phyloP scores from a whole-genome alignment of 352 stramenopile species.

The Chrysophaeum taylorii region DNA sequence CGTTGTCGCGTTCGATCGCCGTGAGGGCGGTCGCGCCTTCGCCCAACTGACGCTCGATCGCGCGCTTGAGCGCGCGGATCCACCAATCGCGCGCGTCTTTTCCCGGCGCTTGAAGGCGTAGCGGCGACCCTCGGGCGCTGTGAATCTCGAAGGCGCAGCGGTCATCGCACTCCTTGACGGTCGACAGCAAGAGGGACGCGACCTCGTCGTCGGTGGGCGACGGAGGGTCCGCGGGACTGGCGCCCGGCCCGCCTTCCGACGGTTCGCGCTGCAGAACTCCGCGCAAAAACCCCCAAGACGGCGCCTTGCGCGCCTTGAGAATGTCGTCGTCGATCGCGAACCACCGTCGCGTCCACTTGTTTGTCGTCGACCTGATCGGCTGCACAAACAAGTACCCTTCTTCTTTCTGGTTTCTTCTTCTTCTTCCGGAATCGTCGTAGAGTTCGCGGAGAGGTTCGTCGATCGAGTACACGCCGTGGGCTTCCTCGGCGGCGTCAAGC shows the following conservation, averaged over 20 bases:
- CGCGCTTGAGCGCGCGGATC: background rate
- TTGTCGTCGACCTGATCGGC: too few relatives aligned
- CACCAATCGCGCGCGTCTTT: background rate
- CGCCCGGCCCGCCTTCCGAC: too few relatives aligned
- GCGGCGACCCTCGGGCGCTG: background rate
- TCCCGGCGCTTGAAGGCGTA: background rate
- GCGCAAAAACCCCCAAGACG: background rate
- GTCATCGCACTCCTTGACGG: background rate
- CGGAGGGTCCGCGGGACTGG: too few relatives aligned
- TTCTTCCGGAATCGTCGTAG: too few relatives aligned
- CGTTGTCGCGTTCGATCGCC: conserved; percentile 28
- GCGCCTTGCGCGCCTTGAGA: background rate
- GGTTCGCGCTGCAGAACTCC: background rate
- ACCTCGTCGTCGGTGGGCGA: too few relatives aligned
- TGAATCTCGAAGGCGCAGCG: conserved; percentile 3
- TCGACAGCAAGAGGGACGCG: background rate
- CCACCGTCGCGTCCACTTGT: background rate
- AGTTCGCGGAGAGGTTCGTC: too few relatives aligned
- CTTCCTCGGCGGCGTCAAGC: too few relatives aligned
- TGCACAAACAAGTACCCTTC: too few relatives aligned
- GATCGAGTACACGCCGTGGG: too few relatives aligned
- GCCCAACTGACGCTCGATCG: background rate
- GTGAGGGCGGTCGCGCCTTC: background rate
- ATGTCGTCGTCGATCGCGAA: background rate
- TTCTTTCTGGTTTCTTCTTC: too few relatives aligned